phyloP scores from a whole-genome alignment of 345 rosid genomes.

The Eucalyptus pauciflora region DNA sequence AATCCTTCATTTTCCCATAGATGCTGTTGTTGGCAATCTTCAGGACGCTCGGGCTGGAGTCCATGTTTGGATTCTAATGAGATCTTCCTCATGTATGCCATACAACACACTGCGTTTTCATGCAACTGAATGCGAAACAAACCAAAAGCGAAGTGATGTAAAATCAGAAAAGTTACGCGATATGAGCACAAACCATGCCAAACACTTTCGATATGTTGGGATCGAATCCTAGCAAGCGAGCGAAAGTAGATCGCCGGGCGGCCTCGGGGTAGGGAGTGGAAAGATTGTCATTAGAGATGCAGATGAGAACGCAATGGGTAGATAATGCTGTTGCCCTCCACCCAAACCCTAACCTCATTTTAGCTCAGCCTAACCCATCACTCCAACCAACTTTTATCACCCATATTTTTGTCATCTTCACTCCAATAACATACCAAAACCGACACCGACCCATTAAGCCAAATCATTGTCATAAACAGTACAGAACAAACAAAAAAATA shows the following conservation, averaged over 20 bases:
- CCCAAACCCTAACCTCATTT: background rate
- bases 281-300: background rate
- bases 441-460: background rate
- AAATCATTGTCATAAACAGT: background rate
- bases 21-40: background rate
- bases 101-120: background rate
- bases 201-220: background rate
- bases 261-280: background rate
- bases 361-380: background rate
- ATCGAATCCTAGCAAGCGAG: background rate
- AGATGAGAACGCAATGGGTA: background rate
- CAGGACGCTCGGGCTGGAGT: background rate
- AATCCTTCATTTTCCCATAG: background rate
- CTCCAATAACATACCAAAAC: background rate
- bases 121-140: background rate
- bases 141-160: background rate
- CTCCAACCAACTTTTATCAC: background rate
- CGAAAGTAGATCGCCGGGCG: background rate
- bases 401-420: background rate
- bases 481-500: background rate
- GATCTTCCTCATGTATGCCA: background rate
- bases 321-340: background rate
- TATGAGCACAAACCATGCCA: background rate
- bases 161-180: background rate
- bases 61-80: background rate